Conservation (phyloP, 495 filamentous ascomycete genomes). For the Podospora tetraspora region DNA sequence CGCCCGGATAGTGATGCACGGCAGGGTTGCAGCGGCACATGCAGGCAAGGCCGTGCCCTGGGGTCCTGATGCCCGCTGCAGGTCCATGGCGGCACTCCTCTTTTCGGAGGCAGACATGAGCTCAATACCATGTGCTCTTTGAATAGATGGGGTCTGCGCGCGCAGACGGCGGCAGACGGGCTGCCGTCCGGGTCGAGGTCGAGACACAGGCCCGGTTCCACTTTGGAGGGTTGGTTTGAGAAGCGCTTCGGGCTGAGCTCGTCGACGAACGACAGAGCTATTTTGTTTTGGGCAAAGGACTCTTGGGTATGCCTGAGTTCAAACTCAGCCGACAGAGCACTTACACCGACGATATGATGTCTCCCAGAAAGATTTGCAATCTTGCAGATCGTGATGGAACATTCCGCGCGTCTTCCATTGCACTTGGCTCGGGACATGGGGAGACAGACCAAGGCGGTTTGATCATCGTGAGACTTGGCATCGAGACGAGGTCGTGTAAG, state of each 20-base stretch:
- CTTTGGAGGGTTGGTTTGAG: not conserved
- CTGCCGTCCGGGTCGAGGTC: not conserved
- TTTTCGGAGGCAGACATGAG: not conserved
- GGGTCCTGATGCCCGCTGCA: not conserved
- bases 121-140: not conserved
- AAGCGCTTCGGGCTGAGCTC: not conserved
- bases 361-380: not conserved
- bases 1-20: not conserved
- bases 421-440: not conserved
- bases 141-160: not conserved
- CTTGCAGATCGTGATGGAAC: not conserved
- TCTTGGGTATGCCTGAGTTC: too few relatives aligned
- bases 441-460: slow-evolving; percentile 2
- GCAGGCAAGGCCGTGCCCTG: slow-evolving; percentile 5
- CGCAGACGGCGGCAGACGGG: not conserved
- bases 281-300: not conserved
- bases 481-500: not conserved
- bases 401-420: slow-evolving; percentile 9
- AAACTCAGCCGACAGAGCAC: too few relatives aligned
- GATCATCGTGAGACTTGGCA: slow-evolving; percentile 1
- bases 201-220: not conserved
- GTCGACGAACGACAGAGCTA: not conserved
- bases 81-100: slow-evolving; percentile 1
- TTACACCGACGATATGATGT: not conserved
- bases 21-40: not conserved